These are phyloP conservation scores for Populus ilicifolia DNA, from an alignment of 345 rosid species.

Conservation along the genomic window DNA sequence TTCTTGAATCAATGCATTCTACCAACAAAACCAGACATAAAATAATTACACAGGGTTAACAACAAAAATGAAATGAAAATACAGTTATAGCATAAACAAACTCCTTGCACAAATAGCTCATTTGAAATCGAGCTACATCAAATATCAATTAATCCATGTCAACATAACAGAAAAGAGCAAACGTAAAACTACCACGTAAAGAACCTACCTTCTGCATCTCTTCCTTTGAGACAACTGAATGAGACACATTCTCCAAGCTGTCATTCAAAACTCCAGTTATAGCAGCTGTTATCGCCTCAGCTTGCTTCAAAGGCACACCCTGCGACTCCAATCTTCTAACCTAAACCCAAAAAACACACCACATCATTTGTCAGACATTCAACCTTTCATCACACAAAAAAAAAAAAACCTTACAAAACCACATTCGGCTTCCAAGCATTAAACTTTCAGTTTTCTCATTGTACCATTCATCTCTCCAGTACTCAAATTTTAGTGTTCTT, in stretches of 20 bases:
- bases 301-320: slow-evolving; percentile 27
- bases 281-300: slow-evolving; percentile 27
- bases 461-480: no score
- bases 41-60: neutral
- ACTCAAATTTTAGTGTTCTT: no score
- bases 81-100: neutral
- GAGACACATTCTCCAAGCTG: slow-evolving; percentile 28
- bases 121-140: no score
- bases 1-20: slow-evolving; percentile 29
- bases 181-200: neutral
- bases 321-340: slow-evolving; percentile 22
- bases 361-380: no score
- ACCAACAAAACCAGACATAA: neutral
- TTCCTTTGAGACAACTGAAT: slow-evolving; percentile 20
- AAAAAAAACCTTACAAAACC: neutral
- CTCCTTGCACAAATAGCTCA: neutral
- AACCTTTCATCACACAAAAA: no score
- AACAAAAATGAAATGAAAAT: neutral
- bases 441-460: neutral
- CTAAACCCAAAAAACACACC: slow-evolving; percentile 1
- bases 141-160: neutral
- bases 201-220: slow-evolving; percentile 28
- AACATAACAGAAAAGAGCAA: neutral
- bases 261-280: slow-evolving; percentile 25
- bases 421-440: neutral